These are phyloP conservation scores for Litsea cubeba DNA, from an alignment of 164 flowering plant species.

Conservation along the genomic window DNA sequence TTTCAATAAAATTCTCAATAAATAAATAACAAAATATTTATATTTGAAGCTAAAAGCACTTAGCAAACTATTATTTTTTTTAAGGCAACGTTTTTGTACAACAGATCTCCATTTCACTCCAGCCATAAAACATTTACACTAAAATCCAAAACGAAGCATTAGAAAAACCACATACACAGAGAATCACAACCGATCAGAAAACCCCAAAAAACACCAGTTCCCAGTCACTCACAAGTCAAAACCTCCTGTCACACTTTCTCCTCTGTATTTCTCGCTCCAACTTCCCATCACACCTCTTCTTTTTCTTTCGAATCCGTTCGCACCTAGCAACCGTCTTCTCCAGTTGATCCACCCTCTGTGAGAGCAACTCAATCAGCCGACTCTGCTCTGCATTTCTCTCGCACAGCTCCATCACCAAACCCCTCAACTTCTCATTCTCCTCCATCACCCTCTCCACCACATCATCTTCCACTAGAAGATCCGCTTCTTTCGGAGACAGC, in stretches of 20 bases:
- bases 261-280: background rate
- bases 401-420: conserved; percentile 41
- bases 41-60: no score
- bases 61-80: no score
- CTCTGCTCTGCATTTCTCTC: conserved; percentile 47
- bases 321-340: conserved; percentile 39
- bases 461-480: background rate
- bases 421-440: conserved; percentile 49
- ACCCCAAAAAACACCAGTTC: no score
- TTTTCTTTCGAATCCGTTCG: conserved; percentile 26
- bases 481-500: no score
- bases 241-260: background rate
- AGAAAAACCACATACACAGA: no score
- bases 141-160: no score
- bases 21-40: no score
- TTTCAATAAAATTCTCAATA: no score
- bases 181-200: no score
- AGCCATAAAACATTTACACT: no score
- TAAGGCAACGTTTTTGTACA: no score
- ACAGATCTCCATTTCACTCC: no score
- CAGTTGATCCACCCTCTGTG: conserved; percentile 51
- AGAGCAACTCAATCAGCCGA: conserved; percentile 31
- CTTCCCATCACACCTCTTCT: conserved; percentile 16
- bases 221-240: background rate
- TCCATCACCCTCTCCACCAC: conserved; percentile 37